Conservation (phyloP, 257 asterid genomes). For the Leonotis leonurus region DNA sequence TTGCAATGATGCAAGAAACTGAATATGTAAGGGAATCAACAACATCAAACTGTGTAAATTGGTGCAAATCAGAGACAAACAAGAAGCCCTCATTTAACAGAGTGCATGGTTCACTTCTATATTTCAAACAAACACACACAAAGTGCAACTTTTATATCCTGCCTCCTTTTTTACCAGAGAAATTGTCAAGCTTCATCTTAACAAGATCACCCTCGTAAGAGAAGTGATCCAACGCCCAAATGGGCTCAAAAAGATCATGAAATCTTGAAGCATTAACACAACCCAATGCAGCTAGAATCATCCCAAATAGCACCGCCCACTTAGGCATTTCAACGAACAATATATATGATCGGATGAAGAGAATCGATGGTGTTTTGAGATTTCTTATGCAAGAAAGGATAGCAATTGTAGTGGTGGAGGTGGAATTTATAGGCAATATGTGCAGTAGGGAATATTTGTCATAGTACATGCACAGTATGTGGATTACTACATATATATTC, state of each 20-base stretch:
- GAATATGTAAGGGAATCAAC: neutral
- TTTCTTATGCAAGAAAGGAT: neutral
- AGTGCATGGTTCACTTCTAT: neutral
- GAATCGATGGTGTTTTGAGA: neutral
- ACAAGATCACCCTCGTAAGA: constrained; percentile 52
- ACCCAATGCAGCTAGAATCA: constrained; percentile 19
- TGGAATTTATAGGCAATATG: neutral
- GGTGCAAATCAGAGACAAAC: neutral
- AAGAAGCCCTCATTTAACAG: neutral
- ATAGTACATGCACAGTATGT: neutral
- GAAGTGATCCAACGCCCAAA: constrained; percentile 68
- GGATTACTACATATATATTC: neutral
- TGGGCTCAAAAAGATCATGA: constrained; percentile 53
- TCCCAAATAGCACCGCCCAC: neutral
- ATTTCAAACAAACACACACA: neutral
- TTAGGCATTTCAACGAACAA: constrained; percentile 9
- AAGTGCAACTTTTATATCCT: neutral
- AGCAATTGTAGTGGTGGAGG: neutral
- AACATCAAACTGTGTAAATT: neutral
- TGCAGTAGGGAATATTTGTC: neutral
- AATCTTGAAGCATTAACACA: constrained; percentile 39
- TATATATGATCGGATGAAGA: neutral
- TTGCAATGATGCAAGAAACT: neutral
- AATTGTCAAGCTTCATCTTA: constrained; percentile 57
- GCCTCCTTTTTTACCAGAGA: constrained; percentile 42